Evolutionary conservation across 805 yeast genomes (phyloP).

Genomic region (Metschnikowia aberdeeniae): DNA sequence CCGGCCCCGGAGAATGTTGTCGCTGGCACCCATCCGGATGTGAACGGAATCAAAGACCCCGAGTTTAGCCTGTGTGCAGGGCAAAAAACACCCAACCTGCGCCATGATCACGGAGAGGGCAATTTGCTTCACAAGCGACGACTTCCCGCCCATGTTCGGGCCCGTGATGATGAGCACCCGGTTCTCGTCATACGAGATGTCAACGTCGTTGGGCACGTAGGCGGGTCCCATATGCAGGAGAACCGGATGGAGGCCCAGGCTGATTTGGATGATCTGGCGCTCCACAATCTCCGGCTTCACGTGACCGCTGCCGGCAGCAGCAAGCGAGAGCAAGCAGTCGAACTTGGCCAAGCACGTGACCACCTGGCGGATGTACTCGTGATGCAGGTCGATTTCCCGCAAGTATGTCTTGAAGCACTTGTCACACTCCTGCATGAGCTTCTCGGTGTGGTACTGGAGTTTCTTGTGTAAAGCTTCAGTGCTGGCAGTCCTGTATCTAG

Average conservation of each 20-base stretch:
- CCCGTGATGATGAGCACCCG: slow-evolving; percentile 70
- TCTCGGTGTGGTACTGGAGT: slow-evolving; percentile 59
- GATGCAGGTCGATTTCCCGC: slow-evolving; percentile 27
- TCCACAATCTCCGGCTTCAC: slow-evolving; percentile 33
- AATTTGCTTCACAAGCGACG: slow-evolving; percentile 69
- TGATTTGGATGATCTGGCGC: slow-evolving; percentile 42
- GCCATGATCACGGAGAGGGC: slow-evolving; percentile 70
- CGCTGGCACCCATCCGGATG: slow-evolving; percentile 84
- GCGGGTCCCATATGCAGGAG: slow-evolving; percentile 45
- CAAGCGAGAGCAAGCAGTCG: slow-evolving; percentile 17
- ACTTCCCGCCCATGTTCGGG: slow-evolving; percentile 87
- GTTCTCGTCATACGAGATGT: slow-evolving; percentile 42
- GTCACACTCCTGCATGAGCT: slow-evolving; percentile 44
- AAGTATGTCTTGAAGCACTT: slow-evolving; percentile 43
- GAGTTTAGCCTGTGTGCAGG: slow-evolving; percentile 56
- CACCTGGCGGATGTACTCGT: slow-evolving; percentile 23
- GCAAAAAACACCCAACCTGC: slow-evolving; percentile 74
- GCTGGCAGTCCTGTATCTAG: slow-evolving; percentile 69
- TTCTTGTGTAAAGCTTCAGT: slow-evolving; percentile 48
- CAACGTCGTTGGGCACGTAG: slow-evolving; percentile 66
- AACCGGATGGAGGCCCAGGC: slow-evolving; percentile 63
- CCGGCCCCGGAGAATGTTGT: slow-evolving; percentile 67
- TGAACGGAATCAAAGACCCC: slow-evolving; percentile 75
- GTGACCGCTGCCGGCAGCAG: slow-evolving; percentile 5
- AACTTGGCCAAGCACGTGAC: slow-evolving; percentile 13